Conservation (phyloP, 2,329 filamentous ascomycete species). For the Didymella glomerata region DNA sequence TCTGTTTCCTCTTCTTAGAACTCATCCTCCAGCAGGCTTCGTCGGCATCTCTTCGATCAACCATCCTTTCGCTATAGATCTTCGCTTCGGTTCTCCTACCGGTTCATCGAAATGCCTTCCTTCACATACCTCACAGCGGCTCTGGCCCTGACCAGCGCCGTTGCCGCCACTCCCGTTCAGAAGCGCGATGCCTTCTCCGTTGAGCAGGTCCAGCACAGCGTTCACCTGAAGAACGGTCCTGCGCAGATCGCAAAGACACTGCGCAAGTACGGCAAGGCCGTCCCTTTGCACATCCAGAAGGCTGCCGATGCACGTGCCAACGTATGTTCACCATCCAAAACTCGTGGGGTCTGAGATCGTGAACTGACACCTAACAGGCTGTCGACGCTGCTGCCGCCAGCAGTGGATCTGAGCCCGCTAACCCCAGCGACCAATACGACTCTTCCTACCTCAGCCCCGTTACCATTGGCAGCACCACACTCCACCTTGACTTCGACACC, state of each 20-base stretch:
- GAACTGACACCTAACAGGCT: constrained; percentile 8
- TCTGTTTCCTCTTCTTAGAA: constrained; percentile 27
- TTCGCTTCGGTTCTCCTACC: constrained; percentile 23
- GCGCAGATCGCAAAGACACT: constrained; percentile 52
- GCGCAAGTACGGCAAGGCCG: constrained; percentile 48
- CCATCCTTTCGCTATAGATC: constrained; percentile 22
- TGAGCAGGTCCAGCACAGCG: constrained; percentile 41
- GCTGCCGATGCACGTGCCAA: constrained; percentile 46
- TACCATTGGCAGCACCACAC: constrained; percentile 67
- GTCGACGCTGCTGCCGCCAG: constrained; percentile 21
- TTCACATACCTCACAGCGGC: constrained; percentile 43
- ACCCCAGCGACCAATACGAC: constrained; percentile 52
- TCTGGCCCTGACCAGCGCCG: constrained; percentile 40
- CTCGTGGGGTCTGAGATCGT: neutral
- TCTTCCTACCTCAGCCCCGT: constrained; percentile 59
- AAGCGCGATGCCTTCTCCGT: constrained; percentile 44
- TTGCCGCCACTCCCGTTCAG: constrained; percentile 42
- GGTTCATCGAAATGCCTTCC: constrained; percentile 43
- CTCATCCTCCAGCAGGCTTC: constrained; percentile 29
- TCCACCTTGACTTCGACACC: constrained; percentile 77
- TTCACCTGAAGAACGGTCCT: constrained; percentile 51
- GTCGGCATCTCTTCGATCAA: constrained; percentile 26
- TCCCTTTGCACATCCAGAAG: constrained; percentile 39
- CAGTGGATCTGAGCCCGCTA: constrained; percentile 51
- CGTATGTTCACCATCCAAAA: constrained; percentile 6